Evolutionary conservation across 768 basidiomycete species (phyloP), one percentile per base, ranked within the genome.

Genomic region (Mrakia gelida): DNA sequence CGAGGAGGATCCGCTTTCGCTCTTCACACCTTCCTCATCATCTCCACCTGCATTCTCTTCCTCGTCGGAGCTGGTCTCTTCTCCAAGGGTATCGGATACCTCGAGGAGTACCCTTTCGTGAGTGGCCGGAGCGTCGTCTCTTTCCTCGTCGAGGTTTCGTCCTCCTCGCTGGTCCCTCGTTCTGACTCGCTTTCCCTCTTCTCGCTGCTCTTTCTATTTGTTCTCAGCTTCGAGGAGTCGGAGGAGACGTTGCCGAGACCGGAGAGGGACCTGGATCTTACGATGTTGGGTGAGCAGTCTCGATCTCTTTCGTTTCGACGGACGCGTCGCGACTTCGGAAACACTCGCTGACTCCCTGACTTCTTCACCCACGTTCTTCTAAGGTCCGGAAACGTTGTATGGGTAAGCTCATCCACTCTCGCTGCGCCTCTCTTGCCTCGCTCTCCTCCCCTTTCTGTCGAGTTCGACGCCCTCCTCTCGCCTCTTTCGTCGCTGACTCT

Each of bases 21-120:
- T 1, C 86, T 98, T 49, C 90, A 89, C 49, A 85, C 94, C 80
- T 98, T 98, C 90, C 88, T 99, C 75, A 86, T 98, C 81, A 87
- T 90, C 73, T 98, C 97, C 87, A 96, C 96, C 72, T 93, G 93
- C 86, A 85, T 98, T 80, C 86, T 98, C 68, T 88, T 98, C 80
- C 90, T 98, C 81, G 93, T 99, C 84, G 96, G 96, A 38, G 91
- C 96, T 0, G 96, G 96, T 23, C 88, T 99, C 38, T 94, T 96
- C 86, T 91, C 91, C 81, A 92, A 89, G 84, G 87, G 91, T 4
- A 87, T 93, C 30, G 89, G 90, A 81, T 85, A 88, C 49, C 94
- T 94, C 86, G 85, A 98, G 83, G 84, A 86, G 81, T 86, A 95
- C 81, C 80, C 72, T 45, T 78, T 85, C 85, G 13, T 95, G 89